Evolutionary conservation across 2,329 filamentous ascomycete genomes (phyloP).

Genomic region (Fusarium sp.): DNA sequence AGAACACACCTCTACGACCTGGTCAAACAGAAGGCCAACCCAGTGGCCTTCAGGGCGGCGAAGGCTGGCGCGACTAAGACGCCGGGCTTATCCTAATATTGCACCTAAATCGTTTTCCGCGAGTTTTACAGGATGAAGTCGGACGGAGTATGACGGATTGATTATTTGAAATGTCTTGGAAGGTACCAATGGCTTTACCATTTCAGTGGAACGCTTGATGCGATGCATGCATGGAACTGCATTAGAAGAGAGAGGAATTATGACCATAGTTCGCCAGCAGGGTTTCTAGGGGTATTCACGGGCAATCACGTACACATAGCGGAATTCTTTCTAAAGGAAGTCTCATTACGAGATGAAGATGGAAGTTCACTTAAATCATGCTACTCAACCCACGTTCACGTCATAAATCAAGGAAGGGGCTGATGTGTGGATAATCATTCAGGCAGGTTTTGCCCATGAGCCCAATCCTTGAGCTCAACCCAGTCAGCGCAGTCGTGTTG

Average conservation of each 20-base stretch:
- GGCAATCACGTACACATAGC: constrained; percentile 32
- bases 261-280: neutral
- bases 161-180: constrained; percentile 35
- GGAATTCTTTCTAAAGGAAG: constrained; percentile 5
- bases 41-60: constrained; percentile 59
- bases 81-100: neutral
- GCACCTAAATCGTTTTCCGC: constrained; percentile 3
- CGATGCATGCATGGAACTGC: constrained; percentile 2
- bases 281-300: neutral
- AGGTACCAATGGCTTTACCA: constrained; percentile 5
- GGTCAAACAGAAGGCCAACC: constrained; percentile 50
- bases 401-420: constrained; percentile 22
- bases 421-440: constrained; percentile 36
- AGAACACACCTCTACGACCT: constrained; percentile 51
- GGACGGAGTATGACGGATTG: constrained; percentile 40
- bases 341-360: constrained; percentile 21
- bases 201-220: constrained; percentile 6
- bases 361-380: constrained; percentile 3
- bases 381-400: neutral
- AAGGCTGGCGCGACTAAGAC: constrained; percentile 60
- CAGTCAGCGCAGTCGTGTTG: constrained; percentile 4
- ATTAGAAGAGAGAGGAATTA: constrained; percentile 27
- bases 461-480: constrained; percentile 16
- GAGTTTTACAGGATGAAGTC: constrained; percentile 24
- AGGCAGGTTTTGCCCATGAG: constrained; percentile 5